A percentile compares a stretch with the other conserved stretches of the same genome.
These are phyloP conservation scores for Tetrahymena borealis DNA, from an alignment of 73 alveolate species.

Conservation along the genomic window DNA sequence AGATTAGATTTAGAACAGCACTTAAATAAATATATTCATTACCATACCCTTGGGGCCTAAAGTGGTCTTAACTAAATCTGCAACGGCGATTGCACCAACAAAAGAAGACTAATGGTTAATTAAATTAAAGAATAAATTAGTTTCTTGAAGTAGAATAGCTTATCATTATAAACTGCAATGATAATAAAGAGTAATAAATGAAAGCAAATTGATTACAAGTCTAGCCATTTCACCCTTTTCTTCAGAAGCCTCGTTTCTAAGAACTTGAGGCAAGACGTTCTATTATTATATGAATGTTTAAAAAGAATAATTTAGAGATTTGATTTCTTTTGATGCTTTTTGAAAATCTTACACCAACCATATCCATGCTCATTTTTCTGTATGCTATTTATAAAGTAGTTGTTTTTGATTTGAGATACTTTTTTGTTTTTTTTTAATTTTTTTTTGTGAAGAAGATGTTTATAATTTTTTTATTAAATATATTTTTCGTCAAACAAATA, in stretches of 20 bases:
- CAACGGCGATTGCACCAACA: conserved; percentile 98
- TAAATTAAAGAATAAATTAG: not conserved
- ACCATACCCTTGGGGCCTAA: conserved; percentile 98
- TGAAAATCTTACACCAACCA: not conserved
- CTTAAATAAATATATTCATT: not conserved
- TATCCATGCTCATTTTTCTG: not conserved
- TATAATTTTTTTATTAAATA: not conserved
- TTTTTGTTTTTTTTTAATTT: not conserved
- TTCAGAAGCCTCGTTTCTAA: conserved; percentile 69
- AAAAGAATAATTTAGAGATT: not conserved
- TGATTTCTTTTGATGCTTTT: not conserved
- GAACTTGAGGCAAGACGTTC: conserved; percentile 77
- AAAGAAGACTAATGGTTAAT: conserved; percentile 53
- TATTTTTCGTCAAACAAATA: not conserved
- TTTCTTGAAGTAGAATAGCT: conserved; percentile 8
- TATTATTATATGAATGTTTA: not conserved
- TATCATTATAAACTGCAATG: not conserved
- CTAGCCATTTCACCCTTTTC: conserved; percentile 86
- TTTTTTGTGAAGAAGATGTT: not conserved
- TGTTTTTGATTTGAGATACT: not conserved
- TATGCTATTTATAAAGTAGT: not conserved
- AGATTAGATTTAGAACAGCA: not conserved
- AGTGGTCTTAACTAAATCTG: conserved; percentile 94
- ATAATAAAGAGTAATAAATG: not conserved
- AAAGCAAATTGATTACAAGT: conserved; percentile 27